Evolutionary conservation across 2,329 filamentous ascomycete genomes (phyloP), one percentile per base, ranked within the genome.

Genomic region (Hymenoscyphus repandus): DNA sequence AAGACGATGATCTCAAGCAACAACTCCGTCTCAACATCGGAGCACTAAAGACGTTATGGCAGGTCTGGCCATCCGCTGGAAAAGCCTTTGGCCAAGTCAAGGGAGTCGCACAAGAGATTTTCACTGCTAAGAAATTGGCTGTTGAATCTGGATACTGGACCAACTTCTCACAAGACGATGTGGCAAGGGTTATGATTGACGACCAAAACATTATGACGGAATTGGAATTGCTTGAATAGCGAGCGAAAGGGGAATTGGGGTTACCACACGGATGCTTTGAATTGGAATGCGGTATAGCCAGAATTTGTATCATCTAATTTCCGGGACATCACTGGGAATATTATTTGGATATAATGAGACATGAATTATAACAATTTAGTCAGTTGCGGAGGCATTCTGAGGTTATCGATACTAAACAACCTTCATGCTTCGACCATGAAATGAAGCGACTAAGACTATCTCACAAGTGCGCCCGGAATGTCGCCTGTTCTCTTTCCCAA

Each of bases 81-180:
- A 49, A 88, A 87, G 87, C 88, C 1, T 77, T 85, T 51, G 77
- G 76, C 7, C 87, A 92, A 67, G 84, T 95, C 15, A 82, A 82
- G 56, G 80, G 79, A 7, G 86, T 91, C 20, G 87, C 88, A 9
- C 80, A 87, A 62, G 85, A 89, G 58, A 84, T 91, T 44, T 84
- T 56, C 31, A 46, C 50, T 12, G 51, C 58, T 1, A 65, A 65
- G 55, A 66, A 65, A 45, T 51, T 59, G 30, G 59, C 59, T 3
- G 58, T 57, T 11, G 63, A 66, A 44, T 39, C 53, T 33, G 61
- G 62, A 3, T 60, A 56, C 33, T 67, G 64, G 64, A 43, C 52
- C 1, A 55, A 53, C 41, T 54, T 65, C 9, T 49, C 57, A 1
- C 54, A 66, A 15, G 64, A 66, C 6, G 62, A 64, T n/a, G 59